phyloP scores from a whole-genome alignment of 2,329 filamentous ascomycete species.

The Ophiostoma sp. region DNA sequence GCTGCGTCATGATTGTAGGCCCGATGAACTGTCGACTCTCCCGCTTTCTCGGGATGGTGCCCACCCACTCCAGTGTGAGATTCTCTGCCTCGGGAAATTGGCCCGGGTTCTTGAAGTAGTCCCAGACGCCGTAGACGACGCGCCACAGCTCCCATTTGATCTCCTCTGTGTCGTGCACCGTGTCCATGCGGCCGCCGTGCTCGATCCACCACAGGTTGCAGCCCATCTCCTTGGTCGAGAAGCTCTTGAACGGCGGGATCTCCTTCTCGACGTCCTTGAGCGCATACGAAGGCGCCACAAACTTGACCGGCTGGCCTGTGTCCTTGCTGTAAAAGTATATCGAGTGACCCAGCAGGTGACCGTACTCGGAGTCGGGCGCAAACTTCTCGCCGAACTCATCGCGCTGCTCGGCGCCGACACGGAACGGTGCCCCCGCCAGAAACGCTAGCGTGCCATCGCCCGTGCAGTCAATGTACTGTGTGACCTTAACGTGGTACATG shows the following conservation, averaged over 20 bases:
- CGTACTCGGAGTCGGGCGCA: conserved; percentile 29
- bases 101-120: conserved; percentile 28
- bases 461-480: conserved; percentile 29
- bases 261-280: conserved; percentile 28
- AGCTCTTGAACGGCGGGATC: conserved; percentile 30
- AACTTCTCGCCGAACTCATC: conserved; percentile 29
- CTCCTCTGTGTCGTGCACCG: conserved; percentile 29
- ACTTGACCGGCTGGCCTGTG: conserved; percentile 27
- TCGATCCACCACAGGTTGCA: conserved; percentile 31
- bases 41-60: conserved; percentile 29
- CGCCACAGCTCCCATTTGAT: conserved; percentile 31
- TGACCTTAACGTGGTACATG: conserved; percentile 31
- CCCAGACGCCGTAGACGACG: conserved; percentile 29
- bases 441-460: conserved; percentile 29
- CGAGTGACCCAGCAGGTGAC: conserved; percentile 30
- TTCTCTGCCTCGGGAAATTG: conserved; percentile 30
- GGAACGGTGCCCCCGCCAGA: conserved; percentile 29
- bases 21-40: conserved; percentile 29
- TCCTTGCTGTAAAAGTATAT: conserved; percentile 31
- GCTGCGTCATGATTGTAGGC: conserved; percentile 29
- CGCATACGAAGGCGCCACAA: conserved; percentile 29
- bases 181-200: conserved; percentile 29
- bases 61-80: conserved; percentile 30
- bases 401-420: conserved; percentile 28
- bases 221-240: conserved; percentile 29